Conservation (phyloP, 257 asterid species). For the Plectranthus barbatus region DNA sequence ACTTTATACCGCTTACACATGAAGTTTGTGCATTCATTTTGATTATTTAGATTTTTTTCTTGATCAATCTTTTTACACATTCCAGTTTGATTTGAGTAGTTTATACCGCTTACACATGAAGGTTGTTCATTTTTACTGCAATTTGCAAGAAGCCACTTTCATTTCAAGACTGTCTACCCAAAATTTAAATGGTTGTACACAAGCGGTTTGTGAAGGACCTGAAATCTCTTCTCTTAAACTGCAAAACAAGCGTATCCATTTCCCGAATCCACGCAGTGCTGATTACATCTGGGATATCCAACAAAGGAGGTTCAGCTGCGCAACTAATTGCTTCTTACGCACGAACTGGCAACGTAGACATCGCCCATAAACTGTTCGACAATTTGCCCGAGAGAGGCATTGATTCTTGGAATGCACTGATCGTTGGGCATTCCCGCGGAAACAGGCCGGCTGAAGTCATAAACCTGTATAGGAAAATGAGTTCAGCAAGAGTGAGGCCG, state of each 20-base stretch:
- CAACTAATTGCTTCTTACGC: slow-evolving; percentile 42
- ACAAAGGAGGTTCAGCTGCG: slow-evolving; percentile 22
- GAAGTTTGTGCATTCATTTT: too few relatives aligned
- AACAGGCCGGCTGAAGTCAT: slow-evolving; percentile 31
- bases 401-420: slow-evolving; percentile 66
- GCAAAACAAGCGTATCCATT: slow-evolving; percentile 33
- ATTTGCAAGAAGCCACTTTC: too few relatives aligned
- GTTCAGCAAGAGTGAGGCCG: slow-evolving; percentile 34
- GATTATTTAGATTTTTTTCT: too few relatives aligned
- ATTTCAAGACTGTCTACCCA: not conserved
- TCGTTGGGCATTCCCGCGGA: slow-evolving; percentile 40
- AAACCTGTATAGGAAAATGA: slow-evolving; percentile 34
- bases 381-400: slow-evolving; percentile 37
- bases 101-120: too few relatives aligned
- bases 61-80: too few relatives aligned
- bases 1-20: too few relatives aligned
- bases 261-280: slow-evolving; percentile 44
- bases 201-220: slow-evolving; percentile 33
- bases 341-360: slow-evolving; percentile 25
- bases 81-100: too few relatives aligned
- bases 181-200: slow-evolving; percentile 27
- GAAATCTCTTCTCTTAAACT: slow-evolving; percentile 25
- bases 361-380: slow-evolving; percentile 61
- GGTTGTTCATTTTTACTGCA: too few relatives aligned
- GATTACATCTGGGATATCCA: slow-evolving; percentile 43